Conservation (phyloP, 2,329 filamentous ascomycete genomes). For the Colletotrichum orbiculare region DNA sequence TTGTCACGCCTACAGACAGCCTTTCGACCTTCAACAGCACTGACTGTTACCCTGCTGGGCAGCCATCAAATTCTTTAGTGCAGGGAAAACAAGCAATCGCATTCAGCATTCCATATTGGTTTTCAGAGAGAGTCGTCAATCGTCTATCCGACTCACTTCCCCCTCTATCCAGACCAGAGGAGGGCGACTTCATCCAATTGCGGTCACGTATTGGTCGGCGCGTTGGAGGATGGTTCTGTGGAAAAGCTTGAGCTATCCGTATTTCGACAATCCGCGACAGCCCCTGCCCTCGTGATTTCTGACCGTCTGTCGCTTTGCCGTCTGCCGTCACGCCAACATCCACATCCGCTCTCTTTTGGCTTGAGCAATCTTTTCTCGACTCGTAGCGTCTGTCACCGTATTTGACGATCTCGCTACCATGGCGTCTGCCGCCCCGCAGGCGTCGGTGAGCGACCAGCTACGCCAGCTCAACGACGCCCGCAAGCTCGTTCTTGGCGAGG, state of each 20-base stretch:
- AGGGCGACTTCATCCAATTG: background rate
- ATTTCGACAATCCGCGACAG: conserved; percentile 37
- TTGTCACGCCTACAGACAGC: conserved; percentile 27
- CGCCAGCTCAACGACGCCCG: conserved; percentile 90
- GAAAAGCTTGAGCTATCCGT: conserved; percentile 35
- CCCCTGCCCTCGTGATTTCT: conserved; percentile 26
- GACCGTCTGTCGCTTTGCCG: background rate
- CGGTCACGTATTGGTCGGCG: conserved; percentile 15
- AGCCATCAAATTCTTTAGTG: conserved; percentile 7
- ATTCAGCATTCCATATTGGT: conserved; percentile 14
- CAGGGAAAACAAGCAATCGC: conserved; percentile 21
- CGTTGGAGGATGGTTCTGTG: conserved; percentile 35
- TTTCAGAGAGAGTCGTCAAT: conserved; percentile 5
- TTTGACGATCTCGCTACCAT: conserved; percentile 51
- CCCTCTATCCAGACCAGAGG: no score
- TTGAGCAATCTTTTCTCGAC: background rate
- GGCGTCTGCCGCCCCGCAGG: conserved; percentile 57
- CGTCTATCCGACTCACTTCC: background rate
- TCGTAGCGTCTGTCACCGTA: conserved; percentile 6
- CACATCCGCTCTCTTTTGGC: background rate
- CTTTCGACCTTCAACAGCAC: conserved; percentile 27
- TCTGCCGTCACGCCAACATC: background rate
- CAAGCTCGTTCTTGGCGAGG: conserved; percentile 86
- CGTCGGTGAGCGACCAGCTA: conserved; percentile 79
- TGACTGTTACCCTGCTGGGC: background rate